These are phyloP conservation scores for Solanum hybrid DNA, from an alignment of 305 asterid species.

Conservation along the genomic window DNA sequence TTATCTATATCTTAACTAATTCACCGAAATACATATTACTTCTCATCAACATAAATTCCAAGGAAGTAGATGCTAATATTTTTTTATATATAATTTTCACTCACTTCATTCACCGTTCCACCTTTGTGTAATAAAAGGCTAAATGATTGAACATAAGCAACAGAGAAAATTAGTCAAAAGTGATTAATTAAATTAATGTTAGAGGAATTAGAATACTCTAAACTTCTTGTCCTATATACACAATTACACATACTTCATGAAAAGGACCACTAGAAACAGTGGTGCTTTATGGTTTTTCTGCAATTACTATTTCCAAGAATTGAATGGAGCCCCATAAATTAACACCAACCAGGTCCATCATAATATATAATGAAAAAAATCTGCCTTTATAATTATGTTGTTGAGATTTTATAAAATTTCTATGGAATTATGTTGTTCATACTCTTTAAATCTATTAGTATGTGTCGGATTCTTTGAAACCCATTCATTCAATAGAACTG, in stretches of 20 bases:
- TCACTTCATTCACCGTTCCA: accelerated
- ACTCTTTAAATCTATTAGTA: background rate
- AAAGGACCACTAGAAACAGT: constrained; percentile 2
- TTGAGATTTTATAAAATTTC: background rate
- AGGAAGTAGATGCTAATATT: no score
- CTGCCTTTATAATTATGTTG: background rate
- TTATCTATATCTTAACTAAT: background rate
- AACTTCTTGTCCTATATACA: background rate
- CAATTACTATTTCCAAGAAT: background rate
- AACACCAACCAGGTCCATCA: constrained; percentile 10
- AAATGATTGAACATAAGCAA: background rate
- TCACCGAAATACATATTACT: background rate
- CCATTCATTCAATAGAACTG: background rate
- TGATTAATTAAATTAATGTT: background rate
- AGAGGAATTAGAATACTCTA: background rate
- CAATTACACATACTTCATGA: background rate
- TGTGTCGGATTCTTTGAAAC: background rate
- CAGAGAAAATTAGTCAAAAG: background rate
- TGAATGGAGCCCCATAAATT: constrained; percentile 4
- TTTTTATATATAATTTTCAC: no score
- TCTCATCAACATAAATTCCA: background rate
- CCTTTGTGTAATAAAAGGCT: no score
- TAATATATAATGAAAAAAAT: background rate
- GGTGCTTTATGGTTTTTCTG: constrained; percentile 1
- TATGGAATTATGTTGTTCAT: background rate